These are phyloP conservation scores for Abrus pulchellus DNA, from an alignment of 306 rosid species.

Conservation along the genomic window DNA sequence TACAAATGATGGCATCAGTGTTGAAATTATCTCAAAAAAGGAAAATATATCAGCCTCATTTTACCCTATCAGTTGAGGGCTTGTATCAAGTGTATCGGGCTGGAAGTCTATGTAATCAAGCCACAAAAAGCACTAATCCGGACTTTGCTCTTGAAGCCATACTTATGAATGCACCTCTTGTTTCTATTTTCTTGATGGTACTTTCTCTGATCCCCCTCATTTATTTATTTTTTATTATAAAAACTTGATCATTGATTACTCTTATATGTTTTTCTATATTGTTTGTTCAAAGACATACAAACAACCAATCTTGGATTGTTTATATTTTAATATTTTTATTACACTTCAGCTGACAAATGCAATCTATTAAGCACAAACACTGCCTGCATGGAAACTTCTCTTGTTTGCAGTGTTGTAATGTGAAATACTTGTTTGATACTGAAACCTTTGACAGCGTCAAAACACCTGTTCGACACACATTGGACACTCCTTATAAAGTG, in stretches of 20 bases:
- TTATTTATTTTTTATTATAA: slow-evolving; percentile 21
- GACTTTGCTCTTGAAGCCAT: slow-evolving; percentile 72
- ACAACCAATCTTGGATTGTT: slow-evolving; percentile 1
- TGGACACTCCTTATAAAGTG: too few relatives aligned
- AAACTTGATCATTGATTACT: background rate
- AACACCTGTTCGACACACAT: too few relatives aligned
- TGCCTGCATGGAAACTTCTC: too few relatives aligned
- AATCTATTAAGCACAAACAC: background rate
- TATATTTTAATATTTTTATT: background rate
- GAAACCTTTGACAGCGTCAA: too few relatives aligned
- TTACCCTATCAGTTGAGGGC: slow-evolving; percentile 74
- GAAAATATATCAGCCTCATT: slow-evolving; percentile 77
- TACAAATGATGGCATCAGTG: slow-evolving; percentile 60
- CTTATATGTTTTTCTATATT: slow-evolving; percentile 17
- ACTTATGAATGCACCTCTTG: slow-evolving; percentile 75
- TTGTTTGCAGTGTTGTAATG: too few relatives aligned
- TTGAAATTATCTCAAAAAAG: slow-evolving; percentile 79
- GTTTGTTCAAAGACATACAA: slow-evolving; percentile 25
- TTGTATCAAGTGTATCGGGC: slow-evolving; percentile 65
- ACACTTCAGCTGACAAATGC: slow-evolving; percentile 35
- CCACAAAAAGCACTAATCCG: slow-evolving; percentile 48
- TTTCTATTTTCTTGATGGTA: slow-evolving; percentile 68
- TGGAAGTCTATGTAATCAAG: slow-evolving; percentile 47
- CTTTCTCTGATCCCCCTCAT: slow-evolving; percentile 37
- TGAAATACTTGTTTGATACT: too few relatives aligned